A percentile compares a stretch with the other conserved stretches of the same genome.
phyloP scores from a whole-genome alignment of 176 grass and related monocot species.

The Aegilops tauschii region DNA sequence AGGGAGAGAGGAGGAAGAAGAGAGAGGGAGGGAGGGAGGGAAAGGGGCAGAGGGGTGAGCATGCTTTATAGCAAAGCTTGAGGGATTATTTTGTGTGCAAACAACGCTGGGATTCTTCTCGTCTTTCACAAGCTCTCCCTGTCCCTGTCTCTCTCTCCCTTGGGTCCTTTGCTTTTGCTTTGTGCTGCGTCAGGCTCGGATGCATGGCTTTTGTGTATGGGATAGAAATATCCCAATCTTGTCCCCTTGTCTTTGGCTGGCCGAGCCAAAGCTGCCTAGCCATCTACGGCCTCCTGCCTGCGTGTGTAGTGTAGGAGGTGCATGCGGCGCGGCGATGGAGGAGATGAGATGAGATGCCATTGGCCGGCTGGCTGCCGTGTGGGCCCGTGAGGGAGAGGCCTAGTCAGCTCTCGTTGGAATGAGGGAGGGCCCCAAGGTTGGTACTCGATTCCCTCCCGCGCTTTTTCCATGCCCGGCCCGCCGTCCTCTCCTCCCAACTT shows the following conservation, averaged over 20 bases:
- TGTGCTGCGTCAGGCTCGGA: constrained; percentile 29
- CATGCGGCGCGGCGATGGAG: constrained; percentile 28
- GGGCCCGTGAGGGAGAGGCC: constrained; percentile 35
- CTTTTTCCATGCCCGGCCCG: constrained; percentile 11
- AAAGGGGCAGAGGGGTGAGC: constrained; percentile 37
- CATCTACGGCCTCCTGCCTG: not conserved
- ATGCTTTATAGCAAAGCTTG: constrained; percentile 61
- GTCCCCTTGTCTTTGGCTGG: constrained; percentile 68
- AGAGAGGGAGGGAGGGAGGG: constrained; percentile 48
- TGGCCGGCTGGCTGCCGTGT: constrained; percentile 44
- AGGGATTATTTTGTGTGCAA: constrained; percentile 32
- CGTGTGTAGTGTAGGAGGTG: not conserved
- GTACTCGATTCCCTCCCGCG: constrained; percentile 42
- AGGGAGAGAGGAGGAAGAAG: constrained; percentile 25
- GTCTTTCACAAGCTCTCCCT: constrained; percentile 47
- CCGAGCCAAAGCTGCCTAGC: constrained; percentile 19
- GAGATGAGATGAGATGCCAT: not conserved
- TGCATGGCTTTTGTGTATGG: constrained; percentile 51
- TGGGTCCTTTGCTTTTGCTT: constrained; percentile 53
- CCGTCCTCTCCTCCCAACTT: not conserved
- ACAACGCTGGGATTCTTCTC: constrained; percentile 44
- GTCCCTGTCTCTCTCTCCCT: not conserved
- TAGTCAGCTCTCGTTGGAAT: constrained; percentile 59
- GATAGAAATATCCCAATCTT: constrained; percentile 72
- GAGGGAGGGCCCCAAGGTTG: constrained; percentile 62